Evolutionary conservation across 2,329 filamentous ascomycete genomes (phyloP).

Genomic region (Fonsecaea erecta): DNA sequence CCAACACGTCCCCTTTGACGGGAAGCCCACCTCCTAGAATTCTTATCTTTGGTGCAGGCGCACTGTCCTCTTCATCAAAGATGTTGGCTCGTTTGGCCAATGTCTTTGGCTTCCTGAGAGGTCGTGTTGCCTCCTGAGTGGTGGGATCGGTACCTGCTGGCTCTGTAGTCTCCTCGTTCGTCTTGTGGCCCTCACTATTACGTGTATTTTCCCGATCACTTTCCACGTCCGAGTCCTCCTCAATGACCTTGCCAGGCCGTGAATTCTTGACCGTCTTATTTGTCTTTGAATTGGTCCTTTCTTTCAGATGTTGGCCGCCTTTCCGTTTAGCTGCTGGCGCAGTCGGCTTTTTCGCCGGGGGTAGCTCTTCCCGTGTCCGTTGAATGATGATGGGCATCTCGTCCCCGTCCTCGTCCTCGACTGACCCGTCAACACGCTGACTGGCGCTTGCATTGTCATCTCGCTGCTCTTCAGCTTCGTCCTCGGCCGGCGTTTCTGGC

Average conservation of each 20-base stretch:
- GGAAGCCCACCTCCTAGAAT: conserved; percentile 36
- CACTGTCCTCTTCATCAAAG: conserved; percentile 73
- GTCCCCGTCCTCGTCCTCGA: conserved; percentile 23
- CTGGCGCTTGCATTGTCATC: conserved; percentile 35
- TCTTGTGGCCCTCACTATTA: conserved; percentile 8
- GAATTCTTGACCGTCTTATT: conserved; percentile 39
- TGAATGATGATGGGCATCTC: conserved; percentile 12
- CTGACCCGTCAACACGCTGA: conserved; percentile 22
- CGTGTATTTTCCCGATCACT: conserved; percentile 16
- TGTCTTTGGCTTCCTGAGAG: conserved; percentile 72
- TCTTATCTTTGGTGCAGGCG: conserved; percentile 39
- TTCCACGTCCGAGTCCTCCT: conserved; percentile 35
- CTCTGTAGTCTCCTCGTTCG: conserved; percentile 26
- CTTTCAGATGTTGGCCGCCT: conserved; percentile 40
- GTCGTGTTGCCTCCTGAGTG: conserved; percentile 37
- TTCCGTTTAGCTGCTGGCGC: conserved; percentile 17
- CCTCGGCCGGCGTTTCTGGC: conserved; percentile 47
- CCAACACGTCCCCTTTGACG: conserved; percentile 33
- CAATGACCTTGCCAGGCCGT: conserved; percentile 38
- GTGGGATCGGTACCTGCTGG: conserved; percentile 33
- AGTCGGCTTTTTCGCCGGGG: conserved; percentile 12
- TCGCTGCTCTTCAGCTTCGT: conserved; percentile 36
- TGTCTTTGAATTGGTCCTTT: conserved; percentile 48
- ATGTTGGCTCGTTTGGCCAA: conserved; percentile 66
- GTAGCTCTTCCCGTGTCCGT: conserved; percentile 14